These are phyloP conservation scores for apple (Malus domestica) DNA, from an alignment of 306 rosid species.

Conservation along the genomic window ASM211411v1 NC_041799.1:41516001-41516500, in stretches of 20 bases:
- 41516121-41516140: constrained; percentile 17
- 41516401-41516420: background rate
- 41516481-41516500: background rate
- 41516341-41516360: background rate
- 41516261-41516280: background rate
- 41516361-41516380: too few relatives aligned
- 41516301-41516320: background rate
- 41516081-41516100: constrained; percentile 23
- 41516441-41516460: background rate
- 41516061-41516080: background rate
- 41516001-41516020: too few relatives aligned
- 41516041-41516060: background rate
- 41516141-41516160: background rate
- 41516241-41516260: background rate
- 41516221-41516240: background rate
- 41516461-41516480: background rate
- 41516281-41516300: background rate
- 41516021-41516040: background rate
- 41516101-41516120: constrained; percentile 16
- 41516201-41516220: background rate
- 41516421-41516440: background rate
- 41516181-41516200: background rate
- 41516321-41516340: background rate
- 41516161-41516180: background rate
- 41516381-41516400: too few relatives aligned